These are phyloP conservation scores for Moricandia moricandioides DNA, from an alignment of 345 rosid species.

Conservation along the genomic window DNA sequence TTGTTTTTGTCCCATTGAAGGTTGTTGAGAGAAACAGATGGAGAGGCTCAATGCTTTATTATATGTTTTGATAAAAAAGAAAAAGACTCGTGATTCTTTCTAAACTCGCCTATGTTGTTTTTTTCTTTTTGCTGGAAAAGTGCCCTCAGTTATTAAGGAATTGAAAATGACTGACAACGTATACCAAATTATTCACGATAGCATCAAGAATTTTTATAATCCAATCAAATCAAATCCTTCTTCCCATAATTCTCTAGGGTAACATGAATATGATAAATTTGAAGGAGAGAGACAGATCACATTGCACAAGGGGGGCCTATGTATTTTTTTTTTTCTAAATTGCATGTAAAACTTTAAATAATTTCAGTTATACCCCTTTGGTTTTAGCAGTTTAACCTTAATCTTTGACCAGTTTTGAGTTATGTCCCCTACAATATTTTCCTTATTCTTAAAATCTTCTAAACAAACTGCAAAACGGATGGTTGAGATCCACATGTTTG, in stretches of 20 bases:
- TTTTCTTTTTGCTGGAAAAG: too few species aligned
- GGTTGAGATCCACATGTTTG: background rate
- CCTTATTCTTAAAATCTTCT: background rate
- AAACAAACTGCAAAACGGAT: background rate
- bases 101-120: background rate
- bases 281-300: background rate
- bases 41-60: background rate
- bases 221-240: background rate
- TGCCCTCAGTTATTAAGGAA: too few species aligned
- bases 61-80: background rate
- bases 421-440: too few species aligned
- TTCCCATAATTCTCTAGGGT: background rate
- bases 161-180: too few species aligned
- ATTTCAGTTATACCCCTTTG: too few species aligned
- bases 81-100: background rate
- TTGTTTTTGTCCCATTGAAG: background rate
- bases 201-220: background rate
- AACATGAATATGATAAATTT: background rate
- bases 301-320: too few species aligned
- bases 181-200: background rate
- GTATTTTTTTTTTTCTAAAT: too few species aligned
- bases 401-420: too few species aligned
- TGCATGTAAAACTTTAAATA: too few species aligned
- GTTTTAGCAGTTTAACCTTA: too few species aligned
- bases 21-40: background rate